These are phyloP conservation scores for Collybia nuda DNA, from an alignment of 768 basidiomycete genomes.

Conservation along the genomic window DNA sequence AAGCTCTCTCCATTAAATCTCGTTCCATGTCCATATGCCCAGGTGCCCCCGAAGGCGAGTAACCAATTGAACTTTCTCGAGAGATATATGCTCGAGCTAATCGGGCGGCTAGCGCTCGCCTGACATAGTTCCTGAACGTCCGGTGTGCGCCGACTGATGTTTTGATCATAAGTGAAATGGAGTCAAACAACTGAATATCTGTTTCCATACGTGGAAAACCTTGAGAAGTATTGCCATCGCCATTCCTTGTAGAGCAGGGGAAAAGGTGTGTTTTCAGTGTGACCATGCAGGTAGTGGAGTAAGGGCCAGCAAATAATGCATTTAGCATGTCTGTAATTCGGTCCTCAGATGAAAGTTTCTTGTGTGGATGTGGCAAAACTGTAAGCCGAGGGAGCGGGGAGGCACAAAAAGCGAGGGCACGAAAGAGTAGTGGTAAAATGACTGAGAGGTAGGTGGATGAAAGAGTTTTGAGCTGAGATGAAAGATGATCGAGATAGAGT, in stretches of 20 bases:
- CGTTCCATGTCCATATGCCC: conserved; percentile 58
- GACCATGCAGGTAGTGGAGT: conserved; percentile 62
- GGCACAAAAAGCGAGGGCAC: conserved; percentile 62
- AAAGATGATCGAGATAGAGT: conserved; percentile 64
- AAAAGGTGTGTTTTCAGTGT: conserved; percentile 60
- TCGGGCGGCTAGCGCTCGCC: conserved; percentile 57
- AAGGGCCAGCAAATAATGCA: conserved; percentile 62
- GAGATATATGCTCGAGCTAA: conserved; percentile 69
- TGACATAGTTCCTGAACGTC: conserved; percentile 61
- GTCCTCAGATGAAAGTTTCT: conserved; percentile 45
- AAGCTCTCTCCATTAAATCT: conserved; percentile 70
- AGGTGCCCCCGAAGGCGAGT: conserved; percentile 61
- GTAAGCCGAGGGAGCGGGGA: conserved; percentile 70
- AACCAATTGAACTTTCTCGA: conserved; percentile 48
- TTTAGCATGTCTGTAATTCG: conserved; percentile 56
- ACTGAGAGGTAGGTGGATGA: conserved; percentile 49
- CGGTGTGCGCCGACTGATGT: conserved; percentile 61
- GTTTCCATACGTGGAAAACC: background rate
- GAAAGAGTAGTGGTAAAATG: conserved; percentile 75
- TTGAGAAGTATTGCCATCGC: conserved; percentile 8
- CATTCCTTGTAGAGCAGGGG: conserved; percentile 33
- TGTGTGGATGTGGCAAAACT: conserved; percentile 39
- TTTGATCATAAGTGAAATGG: conserved; percentile 32
- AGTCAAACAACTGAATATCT: conserved; percentile 9
- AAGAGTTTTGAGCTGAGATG: conserved; percentile 59